Conservation (phyloP, 805 yeast species). For the Teunomyces lycoperdinae region DNA sequence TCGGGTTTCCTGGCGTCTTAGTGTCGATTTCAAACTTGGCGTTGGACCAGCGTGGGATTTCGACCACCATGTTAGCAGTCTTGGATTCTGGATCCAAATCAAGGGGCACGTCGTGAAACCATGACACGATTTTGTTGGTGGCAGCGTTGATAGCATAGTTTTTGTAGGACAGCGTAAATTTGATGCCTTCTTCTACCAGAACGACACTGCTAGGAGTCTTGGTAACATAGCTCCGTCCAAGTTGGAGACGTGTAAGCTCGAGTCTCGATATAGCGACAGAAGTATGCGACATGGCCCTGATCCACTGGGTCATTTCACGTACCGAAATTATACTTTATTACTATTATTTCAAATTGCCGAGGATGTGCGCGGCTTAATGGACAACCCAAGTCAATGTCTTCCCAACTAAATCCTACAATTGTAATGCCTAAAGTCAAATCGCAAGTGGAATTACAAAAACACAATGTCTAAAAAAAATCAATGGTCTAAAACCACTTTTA, state of each 20-base stretch:
- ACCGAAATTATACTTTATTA: not conserved
- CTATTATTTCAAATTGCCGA: not conserved
- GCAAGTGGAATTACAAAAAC: too few species aligned
- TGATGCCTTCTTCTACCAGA: constrained; percentile 25
- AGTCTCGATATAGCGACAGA: constrained; percentile 11
- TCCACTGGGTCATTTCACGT: not conserved
- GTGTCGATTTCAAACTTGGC: constrained; percentile 79
- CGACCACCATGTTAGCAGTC: constrained; percentile 47
- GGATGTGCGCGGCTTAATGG: not conserved
- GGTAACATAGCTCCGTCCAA: constrained; percentile 5
- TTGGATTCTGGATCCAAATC: constrained; percentile 36
- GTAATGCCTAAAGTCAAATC: too few species aligned
- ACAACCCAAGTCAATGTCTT: too few species aligned
- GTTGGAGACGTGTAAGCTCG: constrained; percentile 10
- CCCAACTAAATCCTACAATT: too few species aligned
- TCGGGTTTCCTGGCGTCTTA: constrained; percentile 63
- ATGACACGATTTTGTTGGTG: constrained; percentile 52
- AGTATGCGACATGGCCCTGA: not conserved
- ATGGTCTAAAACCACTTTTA: too few species aligned
- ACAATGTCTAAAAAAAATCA: too few species aligned
- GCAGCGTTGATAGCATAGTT: constrained; percentile 42
- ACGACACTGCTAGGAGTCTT: not conserved
- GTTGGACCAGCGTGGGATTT: constrained; percentile 66
- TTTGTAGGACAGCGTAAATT: constrained; percentile 36
- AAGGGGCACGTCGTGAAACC: constrained; percentile 71